Percentiles rank a stretch among this genome's conserved stretches.
Conservation (phyloP, 2,329 filamentous ascomycete species). For the Aschersonia sp. region DNA sequence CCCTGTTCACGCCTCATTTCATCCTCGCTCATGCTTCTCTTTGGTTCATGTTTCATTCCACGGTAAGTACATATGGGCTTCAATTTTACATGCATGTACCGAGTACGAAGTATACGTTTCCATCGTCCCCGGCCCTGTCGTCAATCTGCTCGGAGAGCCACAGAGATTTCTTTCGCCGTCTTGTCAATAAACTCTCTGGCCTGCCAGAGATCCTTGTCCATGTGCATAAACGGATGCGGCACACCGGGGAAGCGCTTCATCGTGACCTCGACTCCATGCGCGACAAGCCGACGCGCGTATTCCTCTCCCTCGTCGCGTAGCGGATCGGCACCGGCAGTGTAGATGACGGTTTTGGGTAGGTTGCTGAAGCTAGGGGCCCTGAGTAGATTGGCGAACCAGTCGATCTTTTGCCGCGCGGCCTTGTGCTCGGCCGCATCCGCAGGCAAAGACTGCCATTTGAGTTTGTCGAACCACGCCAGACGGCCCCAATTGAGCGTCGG, state of each 20-base stretch:
- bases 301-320: slow-evolving; percentile 33
- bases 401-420: slow-evolving; percentile 7
- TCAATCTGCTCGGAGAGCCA: neutral
- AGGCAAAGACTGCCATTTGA: slow-evolving; percentile 15
- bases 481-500: slow-evolving; percentile 28
- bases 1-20: too few species aligned
- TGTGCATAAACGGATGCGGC: slow-evolving; percentile 35
- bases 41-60: too few species aligned
- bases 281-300: slow-evolving; percentile 25
- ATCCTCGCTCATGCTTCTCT: too few species aligned
- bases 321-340: slow-evolving; percentile 28
- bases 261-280: slow-evolving; percentile 29
- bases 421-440: neutral
- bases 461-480: slow-evolving; percentile 24
- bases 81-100: too few species aligned
- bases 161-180: slow-evolving; percentile 13
- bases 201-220: slow-evolving; percentile 24
- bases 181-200: slow-evolving; percentile 18
- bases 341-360: slow-evolving; percentile 24
- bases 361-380: slow-evolving; percentile 17
- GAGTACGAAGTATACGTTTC: too few species aligned
- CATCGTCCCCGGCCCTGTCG: too few species aligned
- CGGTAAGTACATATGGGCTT: too few species aligned
- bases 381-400: slow-evolving; percentile 18
- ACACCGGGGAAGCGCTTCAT: slow-evolving; percentile 29